Evolutionary conservation across 139 green algal species (phyloP).

Genomic region (Closterium sp.): DNA sequence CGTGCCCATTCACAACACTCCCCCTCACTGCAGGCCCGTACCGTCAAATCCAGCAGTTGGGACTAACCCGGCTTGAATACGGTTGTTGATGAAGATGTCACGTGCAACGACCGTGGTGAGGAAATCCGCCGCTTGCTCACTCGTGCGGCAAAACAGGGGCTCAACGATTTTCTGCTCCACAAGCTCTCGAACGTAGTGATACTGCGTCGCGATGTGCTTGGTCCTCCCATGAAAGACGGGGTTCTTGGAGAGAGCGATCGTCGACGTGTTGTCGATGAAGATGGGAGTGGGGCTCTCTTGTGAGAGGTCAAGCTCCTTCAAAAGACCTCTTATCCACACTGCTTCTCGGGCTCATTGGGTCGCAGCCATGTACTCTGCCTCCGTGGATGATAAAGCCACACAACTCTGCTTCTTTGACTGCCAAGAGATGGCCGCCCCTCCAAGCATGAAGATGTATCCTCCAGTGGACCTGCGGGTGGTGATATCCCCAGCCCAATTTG

Average conservation of each 20-base stretch:
- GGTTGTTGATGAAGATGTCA: background rate
- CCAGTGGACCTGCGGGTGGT: background rate
- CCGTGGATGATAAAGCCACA: background rate
- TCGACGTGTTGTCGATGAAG: background rate
- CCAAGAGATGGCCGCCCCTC: constrained; percentile 10
- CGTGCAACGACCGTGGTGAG: background rate
- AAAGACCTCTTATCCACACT: background rate
- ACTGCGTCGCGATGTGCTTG: background rate
- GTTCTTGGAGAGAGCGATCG: background rate
- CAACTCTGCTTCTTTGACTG: background rate
- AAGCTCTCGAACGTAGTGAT: background rate
- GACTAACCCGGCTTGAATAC: background rate
- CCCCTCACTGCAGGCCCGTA: background rate
- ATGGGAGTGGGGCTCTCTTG: background rate
- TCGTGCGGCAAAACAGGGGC: too few species aligned
- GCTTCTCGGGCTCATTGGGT: background rate
- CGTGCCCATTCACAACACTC: background rate
- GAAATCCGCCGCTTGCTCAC: background rate
- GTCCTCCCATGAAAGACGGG: background rate
- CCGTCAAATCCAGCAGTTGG: background rate
- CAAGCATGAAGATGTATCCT: constrained; percentile 20
- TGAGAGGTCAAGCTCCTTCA: background rate
- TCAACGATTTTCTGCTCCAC: background rate
- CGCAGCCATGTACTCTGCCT: constrained; percentile 19
- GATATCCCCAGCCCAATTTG: constrained; percentile 16